Evolutionary conservation across 805 yeast genomes (phyloP).

Genomic region (Wickerhamomyces rabaulensis): DNA sequence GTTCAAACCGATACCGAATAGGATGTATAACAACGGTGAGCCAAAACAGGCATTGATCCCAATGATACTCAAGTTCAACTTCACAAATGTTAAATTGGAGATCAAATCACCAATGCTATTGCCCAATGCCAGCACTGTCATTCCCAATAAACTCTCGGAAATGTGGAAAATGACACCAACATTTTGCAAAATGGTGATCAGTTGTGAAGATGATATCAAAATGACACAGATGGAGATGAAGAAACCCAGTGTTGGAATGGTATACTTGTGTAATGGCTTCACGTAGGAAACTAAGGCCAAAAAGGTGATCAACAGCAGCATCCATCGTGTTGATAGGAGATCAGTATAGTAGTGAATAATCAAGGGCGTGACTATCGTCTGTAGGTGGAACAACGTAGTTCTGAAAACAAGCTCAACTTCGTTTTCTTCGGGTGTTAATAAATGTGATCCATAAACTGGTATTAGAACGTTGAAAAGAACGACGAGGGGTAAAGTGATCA

Average conservation of each 20-base stretch:
- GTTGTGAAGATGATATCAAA: constrained; percentile 61
- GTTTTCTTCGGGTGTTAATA: background rate
- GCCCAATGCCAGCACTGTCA: constrained; percentile 87
- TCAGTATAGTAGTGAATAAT: background rate
- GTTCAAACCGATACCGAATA: constrained; percentile 78
- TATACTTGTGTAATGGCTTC: background rate
- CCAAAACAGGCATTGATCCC: constrained; percentile 97
- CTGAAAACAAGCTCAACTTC: background rate
- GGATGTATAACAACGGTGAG: constrained; percentile 74
- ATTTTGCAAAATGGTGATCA: constrained; percentile 58
- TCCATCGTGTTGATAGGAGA: background rate
- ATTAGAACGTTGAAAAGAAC: constrained; percentile 5
- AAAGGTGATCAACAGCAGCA: background rate
- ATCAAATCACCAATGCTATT: constrained; percentile 89
- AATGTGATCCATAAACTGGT: background rate
- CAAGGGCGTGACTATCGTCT: constrained; percentile 1
- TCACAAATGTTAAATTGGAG: constrained; percentile 75
- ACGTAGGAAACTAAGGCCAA: background rate
- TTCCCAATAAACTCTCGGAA: constrained; percentile 77
- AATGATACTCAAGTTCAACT: constrained; percentile 79
- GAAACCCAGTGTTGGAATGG: constrained; percentile 52
- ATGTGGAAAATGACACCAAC: constrained; percentile 55
- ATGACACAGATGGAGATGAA: constrained; percentile 62
- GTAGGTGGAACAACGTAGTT: background rate
- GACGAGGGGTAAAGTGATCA: background rate